These are phyloP conservation scores for Gracilaria caudata DNA, from an alignment of 23 red algal genomes.

Conservation along the genomic window DNA sequence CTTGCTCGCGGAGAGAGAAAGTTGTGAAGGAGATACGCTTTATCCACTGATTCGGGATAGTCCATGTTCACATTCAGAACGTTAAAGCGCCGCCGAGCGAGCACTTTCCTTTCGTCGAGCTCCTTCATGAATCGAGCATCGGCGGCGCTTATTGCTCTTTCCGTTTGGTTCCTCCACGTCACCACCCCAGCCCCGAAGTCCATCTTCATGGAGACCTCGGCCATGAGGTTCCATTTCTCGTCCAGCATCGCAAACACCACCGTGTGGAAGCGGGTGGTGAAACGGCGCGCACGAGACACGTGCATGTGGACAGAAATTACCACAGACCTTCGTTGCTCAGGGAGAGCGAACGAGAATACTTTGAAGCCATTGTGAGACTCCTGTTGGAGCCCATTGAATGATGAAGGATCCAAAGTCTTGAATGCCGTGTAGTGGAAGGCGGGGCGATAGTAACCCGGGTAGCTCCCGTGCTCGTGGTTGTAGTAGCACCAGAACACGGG, in stretches of 20 bases:
- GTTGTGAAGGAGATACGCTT: not conserved
- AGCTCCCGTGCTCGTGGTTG: constrained; percentile 56
- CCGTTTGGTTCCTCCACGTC: not conserved
- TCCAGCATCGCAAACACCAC: constrained; percentile 18
- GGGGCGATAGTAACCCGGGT: constrained; percentile 23
- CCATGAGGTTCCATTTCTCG: constrained; percentile 9
- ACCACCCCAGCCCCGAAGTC: constrained; percentile 38
- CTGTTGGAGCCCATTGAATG: constrained; percentile 15
- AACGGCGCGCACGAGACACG: constrained; percentile 24
- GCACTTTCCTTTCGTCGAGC: not conserved
- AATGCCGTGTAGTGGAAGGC: constrained; percentile 44
- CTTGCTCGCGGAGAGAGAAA: not conserved
- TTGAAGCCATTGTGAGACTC: constrained; percentile 68
- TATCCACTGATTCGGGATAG: too few relatives aligned
- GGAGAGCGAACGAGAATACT: constrained; percentile 30
- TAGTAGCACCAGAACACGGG: too few relatives aligned
- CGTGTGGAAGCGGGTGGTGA: constrained; percentile 35
- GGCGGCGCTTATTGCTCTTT: not conserved
- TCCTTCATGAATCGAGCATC: constrained; percentile 5
- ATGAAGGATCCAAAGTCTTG: too few relatives aligned
- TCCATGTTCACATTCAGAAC: too few relatives aligned
- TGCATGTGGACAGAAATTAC: constrained; percentile 46
- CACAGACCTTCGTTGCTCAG: not conserved
- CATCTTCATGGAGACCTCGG: constrained; percentile 33
- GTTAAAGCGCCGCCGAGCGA: too few relatives aligned